phyloP scores from a whole-genome alignment of 192 early-diverging fungal genomes.

The Phycomyces nitens region DNA sequence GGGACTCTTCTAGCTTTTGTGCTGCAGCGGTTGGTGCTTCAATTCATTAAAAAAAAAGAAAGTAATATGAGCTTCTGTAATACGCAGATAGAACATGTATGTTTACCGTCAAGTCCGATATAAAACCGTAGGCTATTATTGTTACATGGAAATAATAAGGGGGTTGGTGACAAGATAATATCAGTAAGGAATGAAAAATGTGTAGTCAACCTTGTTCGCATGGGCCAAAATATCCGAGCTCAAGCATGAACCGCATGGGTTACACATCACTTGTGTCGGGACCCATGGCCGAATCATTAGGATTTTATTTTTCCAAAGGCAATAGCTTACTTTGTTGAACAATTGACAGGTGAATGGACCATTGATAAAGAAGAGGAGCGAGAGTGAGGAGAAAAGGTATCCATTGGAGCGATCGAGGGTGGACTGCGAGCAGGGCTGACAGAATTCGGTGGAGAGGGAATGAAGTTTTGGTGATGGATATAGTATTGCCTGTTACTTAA shows the following conservation, averaged over 20 bases:
- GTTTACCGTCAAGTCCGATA: background rate
- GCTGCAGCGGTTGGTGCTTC: slow-evolving; percentile 50
- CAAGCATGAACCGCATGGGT: slow-evolving; percentile 2
- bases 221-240: background rate
- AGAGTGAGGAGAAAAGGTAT: too few species aligned
- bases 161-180: background rate
- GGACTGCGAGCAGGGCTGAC: too few species aligned
- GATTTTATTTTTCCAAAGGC: too few species aligned
- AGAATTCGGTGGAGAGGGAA: too few species aligned
- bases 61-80: background rate
- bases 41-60: slow-evolving; percentile 1
- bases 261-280: background rate
- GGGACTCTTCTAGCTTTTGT: slow-evolving; percentile 51
- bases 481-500: too few species aligned
- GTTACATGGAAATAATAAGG: background rate
- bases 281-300: too few species aligned
- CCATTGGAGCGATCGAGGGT: too few species aligned
- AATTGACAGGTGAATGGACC: too few species aligned
- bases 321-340: too few species aligned
- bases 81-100: background rate
- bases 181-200: background rate
- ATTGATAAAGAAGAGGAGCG: too few species aligned
- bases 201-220: too few species aligned
- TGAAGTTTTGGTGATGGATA: too few species aligned
- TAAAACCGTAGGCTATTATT: background rate